These are phyloP conservation scores for Sonneratia caseolaris DNA, from an alignment of 345 rosid genomes.

Conservation along the genomic window DNA sequence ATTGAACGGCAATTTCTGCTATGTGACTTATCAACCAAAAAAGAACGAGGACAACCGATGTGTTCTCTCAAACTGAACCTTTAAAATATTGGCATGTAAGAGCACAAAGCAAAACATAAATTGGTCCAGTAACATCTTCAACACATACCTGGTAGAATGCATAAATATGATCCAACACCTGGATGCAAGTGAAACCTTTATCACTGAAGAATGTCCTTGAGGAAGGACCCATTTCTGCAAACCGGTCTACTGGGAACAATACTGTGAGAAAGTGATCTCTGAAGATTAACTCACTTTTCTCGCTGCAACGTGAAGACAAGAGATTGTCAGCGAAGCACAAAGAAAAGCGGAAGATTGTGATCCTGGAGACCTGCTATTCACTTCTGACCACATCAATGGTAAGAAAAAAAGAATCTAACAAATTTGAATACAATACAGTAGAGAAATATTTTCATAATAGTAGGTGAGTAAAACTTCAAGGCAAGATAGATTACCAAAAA, in stretches of 20 bases:
- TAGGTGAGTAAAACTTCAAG: no score
- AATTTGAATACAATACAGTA: neutral
- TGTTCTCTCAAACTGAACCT: neutral
- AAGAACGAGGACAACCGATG: no score
- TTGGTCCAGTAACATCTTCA: neutral
- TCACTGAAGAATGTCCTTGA: conserved; percentile 75
- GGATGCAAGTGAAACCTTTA: conserved; percentile 67
- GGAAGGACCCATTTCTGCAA: conserved; percentile 88
- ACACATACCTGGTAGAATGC: conserved; percentile 73
- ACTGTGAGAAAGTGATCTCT: conserved; percentile 69
- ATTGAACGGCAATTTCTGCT: no score
- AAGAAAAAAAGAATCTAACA: neutral
- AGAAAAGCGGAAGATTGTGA: neutral
- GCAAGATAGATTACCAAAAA: no score
- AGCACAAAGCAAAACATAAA: neutral
- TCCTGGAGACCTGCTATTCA: neutral
- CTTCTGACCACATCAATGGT: neutral
- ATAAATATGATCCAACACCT: conserved; percentile 60
- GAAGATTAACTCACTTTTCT: conserved; percentile 61
- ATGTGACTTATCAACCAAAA: no score
- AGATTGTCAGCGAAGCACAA: conserved; percentile 5
- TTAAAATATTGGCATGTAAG: neutral
- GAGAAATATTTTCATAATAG: neutral
- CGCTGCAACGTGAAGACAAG: conserved; percentile 38
- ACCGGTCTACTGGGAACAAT: conserved; percentile 73